Conservation (phyloP, 805 yeast genomes). For the Zygotorulaspora sp. region DNA sequence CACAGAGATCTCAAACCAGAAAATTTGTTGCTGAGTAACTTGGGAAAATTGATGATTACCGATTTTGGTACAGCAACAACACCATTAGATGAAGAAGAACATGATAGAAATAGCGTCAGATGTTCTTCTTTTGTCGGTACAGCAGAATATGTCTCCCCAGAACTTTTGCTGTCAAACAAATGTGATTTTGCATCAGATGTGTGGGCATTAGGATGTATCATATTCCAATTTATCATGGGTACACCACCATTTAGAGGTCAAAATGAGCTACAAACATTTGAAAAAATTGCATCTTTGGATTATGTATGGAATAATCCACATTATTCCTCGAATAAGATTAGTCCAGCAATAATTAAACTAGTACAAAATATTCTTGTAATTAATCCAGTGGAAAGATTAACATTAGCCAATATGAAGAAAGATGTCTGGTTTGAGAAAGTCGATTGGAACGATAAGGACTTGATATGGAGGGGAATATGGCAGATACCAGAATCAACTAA, state of each 20-base stretch:
- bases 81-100: not conserved
- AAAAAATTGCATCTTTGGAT: constrained; percentile 74
- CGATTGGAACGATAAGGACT: constrained; percentile 61
- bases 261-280: constrained; percentile 82
- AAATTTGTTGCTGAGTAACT: constrained; percentile 77
- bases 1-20: constrained; percentile 96
- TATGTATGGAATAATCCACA: constrained; percentile 51
- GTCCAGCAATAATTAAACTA: constrained; percentile 60
- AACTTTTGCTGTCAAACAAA: constrained; percentile 66
- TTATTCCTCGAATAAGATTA: constrained; percentile 29
- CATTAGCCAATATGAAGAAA: constrained; percentile 51
- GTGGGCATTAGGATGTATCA: constrained; percentile 93
- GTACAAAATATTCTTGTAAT: constrained; percentile 60
- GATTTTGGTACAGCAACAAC: constrained; percentile 91
- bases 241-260: constrained; percentile 84
- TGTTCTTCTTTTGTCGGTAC: constrained; percentile 90
- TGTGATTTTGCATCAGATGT: constrained; percentile 82
- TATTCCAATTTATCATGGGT: constrained; percentile 79
- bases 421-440: constrained; percentile 69
- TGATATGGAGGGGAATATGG: constrained; percentile 80
- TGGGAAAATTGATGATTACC: constrained; percentile 84
- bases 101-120: not conserved
- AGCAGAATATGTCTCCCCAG: constrained; percentile 95
- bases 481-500: constrained; percentile 27
- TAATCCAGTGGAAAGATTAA: constrained; percentile 65